Percentiles rank a stretch among this genome's conserved stretches.
Conservation (phyloP, 495 filamentous ascomycete species). For the Pyrenopolyporus hunteri region DNA sequence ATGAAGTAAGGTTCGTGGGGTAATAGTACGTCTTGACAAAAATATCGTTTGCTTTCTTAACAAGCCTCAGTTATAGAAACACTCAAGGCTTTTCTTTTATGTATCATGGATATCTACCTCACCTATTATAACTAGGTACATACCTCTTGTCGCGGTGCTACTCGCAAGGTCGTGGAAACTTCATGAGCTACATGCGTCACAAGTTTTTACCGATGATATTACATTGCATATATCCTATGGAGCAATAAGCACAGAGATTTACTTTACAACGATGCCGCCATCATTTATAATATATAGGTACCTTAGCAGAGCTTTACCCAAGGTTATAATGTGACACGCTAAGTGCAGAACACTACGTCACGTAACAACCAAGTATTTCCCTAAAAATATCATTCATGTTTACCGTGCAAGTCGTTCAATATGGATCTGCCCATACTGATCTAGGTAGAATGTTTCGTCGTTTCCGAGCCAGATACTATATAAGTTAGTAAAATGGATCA, state of each 20-base stretch:
- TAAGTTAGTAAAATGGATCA: not conserved
- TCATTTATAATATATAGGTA: not conserved
- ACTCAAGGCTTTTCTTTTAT: no score
- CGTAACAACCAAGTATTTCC: no score
- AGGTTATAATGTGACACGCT: not conserved
- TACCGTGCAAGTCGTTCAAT: not conserved
- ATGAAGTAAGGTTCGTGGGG: not conserved
- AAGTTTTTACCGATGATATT: no score
- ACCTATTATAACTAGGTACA: no score
- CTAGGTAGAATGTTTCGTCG: not conserved
- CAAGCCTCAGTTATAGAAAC: no score
- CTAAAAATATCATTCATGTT: no score
- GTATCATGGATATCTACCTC: no score
- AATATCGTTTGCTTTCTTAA: not conserved
- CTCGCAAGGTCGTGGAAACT: no score
- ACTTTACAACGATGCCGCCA: not conserved
- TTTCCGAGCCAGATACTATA: no score
- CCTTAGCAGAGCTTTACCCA: not conserved
- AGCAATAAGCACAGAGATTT: not conserved
- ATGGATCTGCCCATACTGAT: not conserved
- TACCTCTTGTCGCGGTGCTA: no score
- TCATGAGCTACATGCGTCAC: no score
- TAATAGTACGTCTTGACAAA: not conserved
- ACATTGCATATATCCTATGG: no score
- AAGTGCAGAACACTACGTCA: not conserved